phyloP scores from a whole-genome alignment of 2,329 filamentous ascomycete species.

The Aphanoascus verrucosus region DNA sequence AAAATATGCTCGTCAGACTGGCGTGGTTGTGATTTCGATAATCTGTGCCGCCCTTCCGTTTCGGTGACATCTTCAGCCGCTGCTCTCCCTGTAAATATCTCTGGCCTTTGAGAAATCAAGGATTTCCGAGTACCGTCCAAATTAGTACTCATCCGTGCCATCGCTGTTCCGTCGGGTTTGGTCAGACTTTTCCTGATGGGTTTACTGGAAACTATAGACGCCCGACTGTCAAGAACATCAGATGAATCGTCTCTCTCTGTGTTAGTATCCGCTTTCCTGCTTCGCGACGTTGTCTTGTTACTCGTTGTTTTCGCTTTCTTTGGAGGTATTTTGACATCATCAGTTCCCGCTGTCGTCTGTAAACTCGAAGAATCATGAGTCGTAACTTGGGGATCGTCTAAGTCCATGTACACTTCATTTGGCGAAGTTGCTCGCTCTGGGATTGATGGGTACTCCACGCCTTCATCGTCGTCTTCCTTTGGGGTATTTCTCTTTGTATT shows the following conservation, averaged over 20 bases:
- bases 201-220: neutral
- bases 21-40: neutral
- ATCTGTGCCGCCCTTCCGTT: neutral
- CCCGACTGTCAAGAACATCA: neutral
- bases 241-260: slow-evolving; percentile 1
- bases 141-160: neutral
- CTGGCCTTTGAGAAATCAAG: neutral
- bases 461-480: neutral
- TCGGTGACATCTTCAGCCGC: neutral
- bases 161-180: neutral
- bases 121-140: neutral
- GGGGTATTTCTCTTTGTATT: neutral
- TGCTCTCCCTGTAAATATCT: neutral
- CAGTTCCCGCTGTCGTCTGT: neutral
- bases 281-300: slow-evolving; percentile 11
- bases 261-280: neutral
- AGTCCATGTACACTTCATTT: neutral
- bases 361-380: neutral
- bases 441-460: neutral
- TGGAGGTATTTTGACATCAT: slow-evolving; percentile 8
- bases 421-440: neutral
- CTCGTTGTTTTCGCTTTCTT: slow-evolving; percentile 6
- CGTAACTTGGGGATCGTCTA: neutral
- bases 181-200: neutral
- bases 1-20: neutral